Evolutionary conservation across 306 rosid genomes (phyloP), one percentile per base, ranked within the genome.

Genomic region (Abrus pulchellus): DNA sequence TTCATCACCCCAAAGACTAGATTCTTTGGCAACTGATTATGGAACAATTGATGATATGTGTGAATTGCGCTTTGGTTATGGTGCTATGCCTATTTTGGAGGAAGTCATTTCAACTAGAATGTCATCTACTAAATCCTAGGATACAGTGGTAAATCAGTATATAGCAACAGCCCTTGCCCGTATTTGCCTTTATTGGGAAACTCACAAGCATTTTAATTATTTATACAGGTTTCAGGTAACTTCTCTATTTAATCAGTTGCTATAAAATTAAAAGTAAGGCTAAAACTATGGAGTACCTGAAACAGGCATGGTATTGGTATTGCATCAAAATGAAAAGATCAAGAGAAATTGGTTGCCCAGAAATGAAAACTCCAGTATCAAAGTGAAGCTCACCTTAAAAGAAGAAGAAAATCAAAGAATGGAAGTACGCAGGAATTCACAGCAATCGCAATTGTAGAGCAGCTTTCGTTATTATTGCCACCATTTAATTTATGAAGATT

Each of bases 1-100:
- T 77, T 87, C 92, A 74, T 91, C 99, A 53, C 99, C 97, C 73
- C 99, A 94, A 85, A 88, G 97, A 66, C 78, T 90, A 60, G 99
- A 94, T 87, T 85, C 95, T 82, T 83, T 90, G 74, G 93, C 92
- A 49, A 92, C 91, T 74, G 97, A 94, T 84, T 93, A 94, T 80
- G 99, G 99, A 85, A 90, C 97, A 56, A 83, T 94, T 30, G 99
- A 94, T 81, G 97, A 94, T 72, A 79, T 91, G 52, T 93, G 97
- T 82, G 99, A 94, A 40, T 76, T 90, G 45, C 93, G 97, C 86
- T 75, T 94, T 80, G 91, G 95, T 75, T 92, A 90, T 88, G 97
- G 91, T 63, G 95, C 97, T 34, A 93, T 93, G 94, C 73, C 91
- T 81, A 82, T 89, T 61, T 82, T 94, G 87, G 99, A 91, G 91